Evolutionary conservation across 768 basidiomycete species (phyloP), one percentile per base, ranked within the genome.

Genomic region (Lactarius hengduanensis): DNA sequence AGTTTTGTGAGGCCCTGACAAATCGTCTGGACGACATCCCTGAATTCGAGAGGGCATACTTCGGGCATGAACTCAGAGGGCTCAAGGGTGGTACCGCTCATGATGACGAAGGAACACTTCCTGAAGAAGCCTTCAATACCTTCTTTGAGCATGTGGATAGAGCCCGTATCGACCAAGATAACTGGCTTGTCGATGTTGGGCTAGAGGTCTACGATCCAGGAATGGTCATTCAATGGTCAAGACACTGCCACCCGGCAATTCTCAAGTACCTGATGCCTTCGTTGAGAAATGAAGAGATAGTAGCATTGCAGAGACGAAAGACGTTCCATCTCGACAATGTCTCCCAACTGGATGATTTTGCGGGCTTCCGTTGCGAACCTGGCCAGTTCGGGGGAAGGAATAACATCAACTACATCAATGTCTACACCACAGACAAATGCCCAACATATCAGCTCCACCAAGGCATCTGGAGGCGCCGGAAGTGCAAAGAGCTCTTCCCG

Each of bases 251-350:
- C 50, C 7, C 20, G 6, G n/a, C 6, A n/a, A n/a, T 53, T 28
- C 50, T 53, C 20, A 13, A 53, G 50, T 53, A 22, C 50, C 5
- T 53, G 18, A n/a, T 53, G n/a, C 50, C 50, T 18, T 10, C 7
- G 1, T 0, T n/a, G n/a, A n/a, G 7, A 1, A 4, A n/a, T 2
- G 4, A n/a, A 10, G 50, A 53, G 2, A n/a, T n/a, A n/a, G 8
- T n/a, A 2, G 13, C 6, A 13, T n/a, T 53, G 50, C 50, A 53
- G n/a, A 6, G 50, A 2, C 26, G n/a, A n/a, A n/a, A 13, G 6
- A 28, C 50, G 3, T 53, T 53, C n/a, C 8, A 53, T n/a, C 50
- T 53, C 20, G 50, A 53, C 26, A n/a, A 28, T 13, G 26, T n/a
- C n/a, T 53, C 50, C n/a, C n/a, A 28, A 22, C 50, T 53, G 6